A percentile compares a stretch with the other conserved stretches of the same genome.
Conservation (phyloP, 495 filamentous ascomycete genomes). For the Penicillium cosmopolitanum region DNA sequence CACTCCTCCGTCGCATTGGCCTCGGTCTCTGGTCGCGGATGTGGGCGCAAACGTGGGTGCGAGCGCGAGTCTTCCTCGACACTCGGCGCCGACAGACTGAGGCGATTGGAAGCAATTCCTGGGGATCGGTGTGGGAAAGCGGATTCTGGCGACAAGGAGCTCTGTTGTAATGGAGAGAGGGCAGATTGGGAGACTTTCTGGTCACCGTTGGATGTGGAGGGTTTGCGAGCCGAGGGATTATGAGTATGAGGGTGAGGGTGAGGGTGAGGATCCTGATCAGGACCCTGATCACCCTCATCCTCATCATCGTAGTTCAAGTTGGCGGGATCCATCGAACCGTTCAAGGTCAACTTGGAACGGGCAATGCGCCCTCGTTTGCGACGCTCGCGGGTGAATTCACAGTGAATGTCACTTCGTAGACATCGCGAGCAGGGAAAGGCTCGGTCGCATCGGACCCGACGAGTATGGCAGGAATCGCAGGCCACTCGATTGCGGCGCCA, state of each 20-base stretch:
- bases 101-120: conserved; percentile 28
- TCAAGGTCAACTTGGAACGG: conserved; percentile 31
- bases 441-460: conserved; percentile 53
- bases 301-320: not conserved
- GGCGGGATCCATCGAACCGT: conserved; percentile 5
- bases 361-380: conserved; percentile 52
- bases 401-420: conserved; percentile 45
- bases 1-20: conserved; percentile 44
- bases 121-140: conserved; percentile 37
- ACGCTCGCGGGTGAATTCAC: conserved; percentile 51
- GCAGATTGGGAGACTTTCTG: conserved; percentile 19
- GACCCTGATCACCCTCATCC: conserved; percentile 7
- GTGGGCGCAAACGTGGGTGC: conserved; percentile 11
- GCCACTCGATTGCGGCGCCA: conserved; percentile 53
- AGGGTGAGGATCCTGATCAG: conserved; percentile 3
- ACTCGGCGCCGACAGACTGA: conserved; percentile 39
- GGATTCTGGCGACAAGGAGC: conserved; percentile 29
- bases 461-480: conserved; percentile 50
- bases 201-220: conserved; percentile 17
- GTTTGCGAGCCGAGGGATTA: conserved; percentile 4
- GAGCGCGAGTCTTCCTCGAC: conserved; percentile 23
- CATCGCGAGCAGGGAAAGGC: conserved; percentile 53
- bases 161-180: conserved; percentile 28
- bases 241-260: not conserved
- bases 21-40: conserved; percentile 18